Conservation (phyloP, 169 alveolate species). For the Neospora caninum region DNA sequence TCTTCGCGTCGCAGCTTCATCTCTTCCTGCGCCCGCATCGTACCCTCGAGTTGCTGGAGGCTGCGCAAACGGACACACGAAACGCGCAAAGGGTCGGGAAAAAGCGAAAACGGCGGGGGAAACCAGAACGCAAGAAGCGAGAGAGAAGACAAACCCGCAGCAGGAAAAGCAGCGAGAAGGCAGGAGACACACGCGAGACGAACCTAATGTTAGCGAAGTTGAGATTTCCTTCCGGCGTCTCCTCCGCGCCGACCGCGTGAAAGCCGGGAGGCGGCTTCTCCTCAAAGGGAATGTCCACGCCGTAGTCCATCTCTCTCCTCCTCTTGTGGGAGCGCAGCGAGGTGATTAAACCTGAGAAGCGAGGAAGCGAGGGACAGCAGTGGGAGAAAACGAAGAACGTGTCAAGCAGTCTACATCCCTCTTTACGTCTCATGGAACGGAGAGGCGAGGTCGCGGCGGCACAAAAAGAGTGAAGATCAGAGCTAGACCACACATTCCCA, state of each 20-base stretch:
- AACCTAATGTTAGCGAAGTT: slow-evolving; percentile 70
- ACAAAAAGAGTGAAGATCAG: too few relatives aligned
- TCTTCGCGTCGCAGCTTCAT: slow-evolving; percentile 89
- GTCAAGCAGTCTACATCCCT: too few relatives aligned
- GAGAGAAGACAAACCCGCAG: not conserved
- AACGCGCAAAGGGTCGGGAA: too few relatives aligned
- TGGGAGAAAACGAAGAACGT: too few relatives aligned
- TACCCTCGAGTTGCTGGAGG: slow-evolving; percentile 87
- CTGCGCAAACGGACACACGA: too few relatives aligned
- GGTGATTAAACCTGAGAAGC: not conserved
- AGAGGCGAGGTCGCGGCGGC: too few relatives aligned
- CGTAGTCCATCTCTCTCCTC: slow-evolving; percentile 93
- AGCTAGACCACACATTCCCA: not conserved
- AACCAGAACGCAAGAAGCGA: not conserved
- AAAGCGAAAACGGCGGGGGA: not conserved
- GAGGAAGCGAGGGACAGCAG: too few relatives aligned
- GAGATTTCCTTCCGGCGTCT: slow-evolving; percentile 82
- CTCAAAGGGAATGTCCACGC: slow-evolving; percentile 69
- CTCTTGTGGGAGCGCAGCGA: slow-evolving; percentile 82
- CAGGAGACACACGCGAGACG: not conserved
- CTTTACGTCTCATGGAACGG: too few relatives aligned
- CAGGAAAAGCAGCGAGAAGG: not conserved
- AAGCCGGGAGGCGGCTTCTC: slow-evolving; percentile 80
- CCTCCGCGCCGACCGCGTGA: slow-evolving; percentile 88
- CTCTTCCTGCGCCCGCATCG: slow-evolving; percentile 93